These are phyloP conservation scores for Pisolithus orientalis DNA, from an alignment of 768 basidiomycete species.

Conservation along the genomic window DNA sequence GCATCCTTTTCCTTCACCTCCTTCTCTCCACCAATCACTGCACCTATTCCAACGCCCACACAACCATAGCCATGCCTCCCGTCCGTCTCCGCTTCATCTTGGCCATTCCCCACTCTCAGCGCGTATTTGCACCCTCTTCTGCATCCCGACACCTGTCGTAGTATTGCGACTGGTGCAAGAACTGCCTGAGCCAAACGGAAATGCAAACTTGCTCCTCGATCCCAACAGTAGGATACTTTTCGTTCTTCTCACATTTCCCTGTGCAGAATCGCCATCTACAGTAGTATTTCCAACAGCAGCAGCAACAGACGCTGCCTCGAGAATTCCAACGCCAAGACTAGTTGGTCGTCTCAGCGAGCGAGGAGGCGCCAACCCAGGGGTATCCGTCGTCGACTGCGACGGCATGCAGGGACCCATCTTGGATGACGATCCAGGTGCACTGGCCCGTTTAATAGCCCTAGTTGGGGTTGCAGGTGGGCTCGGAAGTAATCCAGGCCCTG, in stretches of 20 bases:
- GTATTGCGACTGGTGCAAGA: not conserved
- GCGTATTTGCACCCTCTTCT: conserved; percentile 1
- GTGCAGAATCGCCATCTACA: conserved; percentile 10
- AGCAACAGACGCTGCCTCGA: conserved; percentile 18
- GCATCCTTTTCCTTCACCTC: not conserved
- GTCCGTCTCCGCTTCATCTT: not conserved
- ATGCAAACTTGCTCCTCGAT: conserved; percentile 17
- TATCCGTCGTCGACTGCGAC: not conserved
- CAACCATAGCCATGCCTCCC: not conserved
- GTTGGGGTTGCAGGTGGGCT: conserved; percentile 27
- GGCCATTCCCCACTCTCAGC: not conserved
- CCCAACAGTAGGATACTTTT: conserved; percentile 28
- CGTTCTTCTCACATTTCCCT: conserved; percentile 9
- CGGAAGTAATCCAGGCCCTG: conserved; percentile 8
- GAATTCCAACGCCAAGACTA: conserved; percentile 20
- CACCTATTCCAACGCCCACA: not conserved
- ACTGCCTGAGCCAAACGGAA: not conserved
- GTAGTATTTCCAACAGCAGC: conserved; percentile 10
- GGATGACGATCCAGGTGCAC: conserved; percentile 2
- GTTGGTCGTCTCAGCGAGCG: conserved; percentile 15
- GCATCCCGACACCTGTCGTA: conserved; percentile 16
- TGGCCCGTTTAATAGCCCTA: conserved; percentile 7
- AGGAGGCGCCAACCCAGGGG: not conserved
- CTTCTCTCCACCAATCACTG: not conserved
- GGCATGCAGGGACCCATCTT: conserved; percentile 1